These are phyloP conservation scores for Exserohilum turcica DNA, from an alignment of 2,329 filamentous ascomycete genomes.

Conservation along the genomic window DNA sequence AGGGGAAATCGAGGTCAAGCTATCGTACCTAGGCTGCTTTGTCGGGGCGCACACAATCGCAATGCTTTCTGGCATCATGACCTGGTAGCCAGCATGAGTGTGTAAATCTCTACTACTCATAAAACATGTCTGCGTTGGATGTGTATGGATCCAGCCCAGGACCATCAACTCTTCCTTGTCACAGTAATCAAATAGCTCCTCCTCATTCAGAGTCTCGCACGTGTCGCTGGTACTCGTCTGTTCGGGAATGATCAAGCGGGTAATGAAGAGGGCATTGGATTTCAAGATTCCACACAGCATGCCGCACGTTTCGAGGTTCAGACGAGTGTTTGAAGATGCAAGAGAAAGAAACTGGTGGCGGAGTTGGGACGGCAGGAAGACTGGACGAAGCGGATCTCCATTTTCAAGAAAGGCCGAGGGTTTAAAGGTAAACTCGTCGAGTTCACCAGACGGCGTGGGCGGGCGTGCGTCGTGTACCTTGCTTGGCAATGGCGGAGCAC, in stretches of 20 bases:
- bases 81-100: conserved; percentile 91
- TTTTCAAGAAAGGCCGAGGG: conserved; percentile 89
- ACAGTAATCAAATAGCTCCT: conserved; percentile 85
- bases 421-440: conserved; percentile 75
- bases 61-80: conserved; percentile 95
- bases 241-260: conserved; percentile 84
- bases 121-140: conserved; percentile 95
- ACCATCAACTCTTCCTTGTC: conserved; percentile 82
- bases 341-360: conserved; percentile 75
- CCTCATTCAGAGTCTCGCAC: conserved; percentile 90
- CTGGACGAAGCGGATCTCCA: conserved; percentile 80
- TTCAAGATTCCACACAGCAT: conserved; percentile 90
- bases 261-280: conserved; percentile 92
- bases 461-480: conserved; percentile 41
- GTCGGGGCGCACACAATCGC: conserved; percentile 94
- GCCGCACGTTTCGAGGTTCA: conserved; percentile 91
- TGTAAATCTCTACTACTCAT: conserved; percentile 95
- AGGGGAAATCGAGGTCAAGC: neutral
- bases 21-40: conserved; percentile 73
- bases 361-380: conserved; percentile 81
- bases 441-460: conserved; percentile 45
- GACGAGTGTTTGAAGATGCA: conserved; percentile 75
- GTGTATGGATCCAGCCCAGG: conserved; percentile 97
- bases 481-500: conserved; percentile 39
- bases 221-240: conserved; percentile 90